Conservation (phyloP, 2,329 filamentous ascomycete genomes). For the Phyllosticta citrichinensis region DNA sequence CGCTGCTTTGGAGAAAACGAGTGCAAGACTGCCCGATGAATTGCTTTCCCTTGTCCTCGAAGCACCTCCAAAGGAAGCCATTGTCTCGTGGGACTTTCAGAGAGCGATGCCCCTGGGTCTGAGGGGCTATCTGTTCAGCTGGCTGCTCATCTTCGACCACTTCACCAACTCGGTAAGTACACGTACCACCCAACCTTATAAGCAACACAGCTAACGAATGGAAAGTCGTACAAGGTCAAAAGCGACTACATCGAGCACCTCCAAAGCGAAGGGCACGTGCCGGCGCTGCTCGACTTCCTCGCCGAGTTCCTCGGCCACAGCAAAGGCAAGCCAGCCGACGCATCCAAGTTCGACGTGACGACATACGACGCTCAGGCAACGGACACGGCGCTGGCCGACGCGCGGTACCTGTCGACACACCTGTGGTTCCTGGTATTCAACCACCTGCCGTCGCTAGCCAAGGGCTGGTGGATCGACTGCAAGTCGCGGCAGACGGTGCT, state of each 20-base stretch:
- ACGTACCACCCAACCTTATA: neutral
- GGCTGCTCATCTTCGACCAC: constrained; percentile 83
- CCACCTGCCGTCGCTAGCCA: constrained; percentile 68
- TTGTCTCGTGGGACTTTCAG: constrained; percentile 55
- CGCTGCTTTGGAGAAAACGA: constrained; percentile 58
- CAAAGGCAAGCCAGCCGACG: constrained; percentile 59
- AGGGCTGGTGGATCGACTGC: constrained; percentile 74
- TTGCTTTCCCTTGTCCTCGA: constrained; percentile 75
- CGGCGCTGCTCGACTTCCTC: constrained; percentile 62
- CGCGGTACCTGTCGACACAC: constrained; percentile 76
- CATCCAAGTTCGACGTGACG: constrained; percentile 59
- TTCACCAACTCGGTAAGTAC: constrained; percentile 54
- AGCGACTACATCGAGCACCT: constrained; percentile 71
- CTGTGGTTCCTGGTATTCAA: constrained; percentile 75
- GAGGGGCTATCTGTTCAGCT: constrained; percentile 75
- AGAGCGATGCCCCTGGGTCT: constrained; percentile 57
- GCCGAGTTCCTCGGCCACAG: constrained; percentile 80
- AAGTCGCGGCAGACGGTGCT: constrained; percentile 68
- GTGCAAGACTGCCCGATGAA: constrained; percentile 70
- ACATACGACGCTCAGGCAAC: constrained; percentile 33
- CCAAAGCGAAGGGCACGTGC: constrained; percentile 60
- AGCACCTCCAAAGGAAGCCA: constrained; percentile 58
- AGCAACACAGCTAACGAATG: constrained; percentile 17
- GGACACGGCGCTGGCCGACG: constrained; percentile 49
- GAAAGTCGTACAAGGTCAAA: constrained; percentile 65